Conservation (phyloP, 352 stramenopile genomes). For the Globisporangium orthogonon region DNA sequence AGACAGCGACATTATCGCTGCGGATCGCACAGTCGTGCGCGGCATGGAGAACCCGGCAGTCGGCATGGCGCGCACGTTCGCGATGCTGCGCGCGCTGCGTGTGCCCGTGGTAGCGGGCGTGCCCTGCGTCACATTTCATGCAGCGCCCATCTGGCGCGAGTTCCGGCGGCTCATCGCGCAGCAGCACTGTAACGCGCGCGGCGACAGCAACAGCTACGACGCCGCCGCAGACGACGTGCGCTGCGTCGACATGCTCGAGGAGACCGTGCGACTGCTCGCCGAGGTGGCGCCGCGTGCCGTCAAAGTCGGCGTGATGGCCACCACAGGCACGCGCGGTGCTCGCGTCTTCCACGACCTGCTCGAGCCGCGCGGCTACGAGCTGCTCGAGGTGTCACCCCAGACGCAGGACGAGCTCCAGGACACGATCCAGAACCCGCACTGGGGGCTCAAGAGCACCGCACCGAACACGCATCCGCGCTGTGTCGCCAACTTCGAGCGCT, state of each 20-base stretch:
- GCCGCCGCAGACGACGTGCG: conserved; percentile 9
- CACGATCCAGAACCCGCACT: conserved; percentile 39
- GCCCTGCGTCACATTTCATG: conserved; percentile 53
- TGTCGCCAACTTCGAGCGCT: conserved; percentile 34
- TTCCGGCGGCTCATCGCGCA: conserved; percentile 17
- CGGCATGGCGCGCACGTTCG: conserved; percentile 45
- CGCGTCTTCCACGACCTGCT: conserved; percentile 37
- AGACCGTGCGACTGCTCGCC: conserved; percentile 27
- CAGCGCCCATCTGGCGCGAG: conserved; percentile 32
- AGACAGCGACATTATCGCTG: background rate
- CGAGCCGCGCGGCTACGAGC: conserved; percentile 27
- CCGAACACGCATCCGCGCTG: conserved; percentile 26
- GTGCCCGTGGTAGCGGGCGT: conserved; percentile 31
- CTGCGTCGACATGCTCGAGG: conserved; percentile 40
- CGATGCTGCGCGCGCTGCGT: conserved; percentile 24
- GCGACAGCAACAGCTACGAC: background rate
- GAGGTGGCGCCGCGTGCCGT: conserved; percentile 19
- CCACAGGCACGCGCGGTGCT: conserved; percentile 27
- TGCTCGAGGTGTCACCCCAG: conserved; percentile 27
- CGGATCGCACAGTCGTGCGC: background rate
- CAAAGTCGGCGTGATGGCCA: conserved; percentile 37
- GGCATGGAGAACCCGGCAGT: conserved; percentile 30
- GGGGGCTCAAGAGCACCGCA: conserved; percentile 50
- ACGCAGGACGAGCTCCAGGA: conserved; percentile 39
- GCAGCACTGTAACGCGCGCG: background rate